Evolutionary conservation across 2,329 filamentous ascomycete genomes (phyloP).

Genomic region (Stagonosporopsis tanaceti): DNA sequence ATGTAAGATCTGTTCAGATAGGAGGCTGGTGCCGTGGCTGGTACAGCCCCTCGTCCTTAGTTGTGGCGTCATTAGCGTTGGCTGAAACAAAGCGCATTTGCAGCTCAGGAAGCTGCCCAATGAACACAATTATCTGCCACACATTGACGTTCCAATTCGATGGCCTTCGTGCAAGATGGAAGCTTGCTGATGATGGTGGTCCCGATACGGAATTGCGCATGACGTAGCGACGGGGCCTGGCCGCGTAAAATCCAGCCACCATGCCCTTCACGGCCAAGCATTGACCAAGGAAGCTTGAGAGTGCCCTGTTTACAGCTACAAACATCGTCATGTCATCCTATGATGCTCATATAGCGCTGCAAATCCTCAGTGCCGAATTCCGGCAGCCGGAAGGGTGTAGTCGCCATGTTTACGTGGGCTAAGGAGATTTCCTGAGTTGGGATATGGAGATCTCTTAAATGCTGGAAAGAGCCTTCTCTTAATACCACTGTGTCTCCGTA

Average conservation of each 20-base stretch:
- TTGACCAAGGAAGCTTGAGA: constrained; percentile 22
- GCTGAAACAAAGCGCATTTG: constrained; percentile 4
- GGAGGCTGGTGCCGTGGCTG: constrained; percentile 13
- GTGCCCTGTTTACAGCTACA: constrained; percentile 24
- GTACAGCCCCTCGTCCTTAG: neutral
- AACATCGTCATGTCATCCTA: constrained; percentile 26
- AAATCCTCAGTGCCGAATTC: constrained; percentile 19
- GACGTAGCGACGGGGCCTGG: constrained; percentile 14
- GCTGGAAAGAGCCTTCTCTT: neutral
- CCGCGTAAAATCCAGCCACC: constrained; percentile 10
- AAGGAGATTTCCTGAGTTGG: neutral
- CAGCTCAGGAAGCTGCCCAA: constrained; percentile 14
- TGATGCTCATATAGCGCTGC: constrained; percentile 15
- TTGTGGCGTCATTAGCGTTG: constrained; percentile 6
- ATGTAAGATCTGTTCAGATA: neutral
- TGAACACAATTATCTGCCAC: neutral
- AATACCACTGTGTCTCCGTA: neutral
- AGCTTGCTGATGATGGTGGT: constrained; percentile 9
- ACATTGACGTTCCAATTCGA: neutral
- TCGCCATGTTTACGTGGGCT: constrained; percentile 2
- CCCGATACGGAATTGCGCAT: constrained; percentile 6
- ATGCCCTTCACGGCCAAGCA: constrained; percentile 14
- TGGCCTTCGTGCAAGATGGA: neutral
- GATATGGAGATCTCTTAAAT: constrained; percentile 3
- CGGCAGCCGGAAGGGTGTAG: constrained; percentile 5